Conservation (phyloP, 768 basidiomycete genomes). For the Gyrodon lividus region DNA sequence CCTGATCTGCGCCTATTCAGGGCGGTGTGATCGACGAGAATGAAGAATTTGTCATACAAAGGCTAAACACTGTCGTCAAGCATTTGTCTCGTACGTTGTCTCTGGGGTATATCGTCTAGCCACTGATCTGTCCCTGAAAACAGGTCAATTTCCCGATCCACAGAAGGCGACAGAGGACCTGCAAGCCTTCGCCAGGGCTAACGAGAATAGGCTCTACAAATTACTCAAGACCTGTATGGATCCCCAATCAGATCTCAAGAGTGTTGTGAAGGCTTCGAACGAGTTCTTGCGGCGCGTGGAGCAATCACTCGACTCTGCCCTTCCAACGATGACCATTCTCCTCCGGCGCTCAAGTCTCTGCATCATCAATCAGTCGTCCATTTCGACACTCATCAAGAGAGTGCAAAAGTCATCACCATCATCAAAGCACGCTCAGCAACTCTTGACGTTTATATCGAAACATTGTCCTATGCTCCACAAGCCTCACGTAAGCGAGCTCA, state of each 20-base stretch:
- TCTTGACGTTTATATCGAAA: conserved; percentile 68
- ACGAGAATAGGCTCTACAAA: conserved; percentile 85
- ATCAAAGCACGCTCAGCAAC: conserved; percentile 45
- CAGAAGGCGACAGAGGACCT: conserved; percentile 79
- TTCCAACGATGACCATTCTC: conserved; percentile 67
- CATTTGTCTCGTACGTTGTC: conserved; percentile 58
- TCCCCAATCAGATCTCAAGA: conserved; percentile 78
- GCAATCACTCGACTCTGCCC: conserved; percentile 57
- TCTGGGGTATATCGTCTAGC: background rate
- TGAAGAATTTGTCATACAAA: conserved; percentile 59
- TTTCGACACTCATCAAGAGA: conserved; percentile 77
- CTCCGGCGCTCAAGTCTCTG: conserved; percentile 70
- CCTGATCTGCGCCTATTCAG: conserved; percentile 38
- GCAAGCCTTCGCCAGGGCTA: conserved; percentile 77
- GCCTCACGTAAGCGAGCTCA: conserved; percentile 72
- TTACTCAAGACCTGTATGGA: conserved; percentile 81
- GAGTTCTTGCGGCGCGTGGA: conserved; percentile 81
- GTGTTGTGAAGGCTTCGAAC: conserved; percentile 73
- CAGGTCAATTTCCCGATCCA: conserved; percentile 64
- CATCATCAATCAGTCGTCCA: conserved; percentile 80
- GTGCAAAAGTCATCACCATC: conserved; percentile 48
- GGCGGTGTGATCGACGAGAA: conserved; percentile 89
- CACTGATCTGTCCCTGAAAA: background rate
- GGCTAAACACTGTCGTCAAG: conserved; percentile 54
- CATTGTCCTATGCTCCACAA: conserved; percentile 72